Evolutionary conservation across 345 rosid genomes (phyloP), one percentile per base, ranked within the genome.

Genomic region (Pugionium cornutum): DNA sequence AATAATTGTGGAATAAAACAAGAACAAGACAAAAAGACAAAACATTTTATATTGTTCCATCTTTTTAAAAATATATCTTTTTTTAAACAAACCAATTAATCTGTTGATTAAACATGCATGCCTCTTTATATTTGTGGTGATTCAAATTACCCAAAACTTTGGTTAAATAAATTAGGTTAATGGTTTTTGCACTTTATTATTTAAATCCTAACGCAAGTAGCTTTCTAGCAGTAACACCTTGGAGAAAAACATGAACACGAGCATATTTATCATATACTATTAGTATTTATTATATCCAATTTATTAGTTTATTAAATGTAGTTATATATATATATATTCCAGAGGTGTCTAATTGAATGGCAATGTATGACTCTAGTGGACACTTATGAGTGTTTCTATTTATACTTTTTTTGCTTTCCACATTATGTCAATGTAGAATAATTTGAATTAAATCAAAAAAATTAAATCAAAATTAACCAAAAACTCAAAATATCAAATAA

Each of bases 1-100:
- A 72, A 86, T 78, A 78, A 82, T 82, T 82, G 84, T 70, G 66
- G 86, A 78, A 82, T 74, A 80, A 77, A 89, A 78, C 86, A 82
- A 83, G 78, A 83, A 84, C 68, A 78, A 80, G 92, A 86, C 90
- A 86, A 89, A 82, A 72, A 75, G 66, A 64, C 28, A 61, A 46
- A 74, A 61, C 35, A 51, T 7, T 79, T 65, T 35, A 78, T 62
- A 52, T 68, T 43, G 18, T 54, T 30, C 55, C 30, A 39, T 46
- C 30, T 49, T 52, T 30, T 2, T 2, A 7, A 3, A 27, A 3
- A 30, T 5, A 9, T 41, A 34, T 34, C 36, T 7, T 1, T 51
- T 69, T 34, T 9, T 28, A 52, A 27, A 61, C 48, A 44, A 53
- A 6, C 55, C 56, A 45, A 53, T 39, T 35, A 33, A 25, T 32